Conservation (phyloP, 2,329 filamentous ascomycete genomes). For the Penicillium nordicum region DNA sequence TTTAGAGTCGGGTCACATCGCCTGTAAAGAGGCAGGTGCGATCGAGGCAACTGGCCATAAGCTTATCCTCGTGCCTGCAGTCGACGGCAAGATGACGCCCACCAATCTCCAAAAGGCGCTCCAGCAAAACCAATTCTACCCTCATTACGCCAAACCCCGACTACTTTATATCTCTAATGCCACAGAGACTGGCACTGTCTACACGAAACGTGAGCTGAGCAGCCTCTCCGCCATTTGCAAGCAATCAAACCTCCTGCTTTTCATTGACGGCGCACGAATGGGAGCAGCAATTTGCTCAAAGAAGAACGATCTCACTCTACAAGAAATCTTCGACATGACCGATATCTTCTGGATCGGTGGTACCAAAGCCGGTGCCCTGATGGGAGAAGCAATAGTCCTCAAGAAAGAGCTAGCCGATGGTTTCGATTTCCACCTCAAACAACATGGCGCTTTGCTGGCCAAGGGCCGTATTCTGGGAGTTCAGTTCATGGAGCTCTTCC, state of each 20-base stretch:
- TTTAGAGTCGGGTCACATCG: conserved; percentile 50
- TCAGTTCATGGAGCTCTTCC: conserved; percentile 52
- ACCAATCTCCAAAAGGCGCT: conserved; percentile 42
- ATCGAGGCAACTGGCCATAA: conserved; percentile 53
- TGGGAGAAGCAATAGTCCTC: conserved; percentile 52
- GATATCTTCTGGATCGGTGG: conserved; percentile 57
- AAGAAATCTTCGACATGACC: conserved; percentile 47
- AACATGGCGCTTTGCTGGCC: conserved; percentile 50
- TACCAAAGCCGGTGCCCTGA: conserved; percentile 51
- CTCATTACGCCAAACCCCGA: conserved; percentile 51
- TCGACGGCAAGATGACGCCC: conserved; percentile 50
- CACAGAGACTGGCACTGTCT: conserved; percentile 51
- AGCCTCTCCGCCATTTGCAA: conserved; percentile 47
- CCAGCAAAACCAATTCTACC: conserved; percentile 51
- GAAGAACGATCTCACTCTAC: conserved; percentile 44
- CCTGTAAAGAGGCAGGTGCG: conserved; percentile 50
- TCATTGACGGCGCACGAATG: conserved; percentile 51
- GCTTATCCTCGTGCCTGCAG: conserved; percentile 48
- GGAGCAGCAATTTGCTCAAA: conserved; percentile 44
- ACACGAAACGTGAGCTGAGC: conserved; percentile 43
- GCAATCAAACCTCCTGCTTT: conserved; percentile 41
- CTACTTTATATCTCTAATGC: conserved; percentile 54
- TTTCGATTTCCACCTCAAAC: conserved; percentile 53
- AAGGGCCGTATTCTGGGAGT: conserved; percentile 51
- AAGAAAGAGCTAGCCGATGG: conserved; percentile 46